These are phyloP conservation scores for Chrysoporthe cubensis DNA, from an alignment of 2,329 filamentous ascomycete genomes.

Conservation along the genomic window DNA sequence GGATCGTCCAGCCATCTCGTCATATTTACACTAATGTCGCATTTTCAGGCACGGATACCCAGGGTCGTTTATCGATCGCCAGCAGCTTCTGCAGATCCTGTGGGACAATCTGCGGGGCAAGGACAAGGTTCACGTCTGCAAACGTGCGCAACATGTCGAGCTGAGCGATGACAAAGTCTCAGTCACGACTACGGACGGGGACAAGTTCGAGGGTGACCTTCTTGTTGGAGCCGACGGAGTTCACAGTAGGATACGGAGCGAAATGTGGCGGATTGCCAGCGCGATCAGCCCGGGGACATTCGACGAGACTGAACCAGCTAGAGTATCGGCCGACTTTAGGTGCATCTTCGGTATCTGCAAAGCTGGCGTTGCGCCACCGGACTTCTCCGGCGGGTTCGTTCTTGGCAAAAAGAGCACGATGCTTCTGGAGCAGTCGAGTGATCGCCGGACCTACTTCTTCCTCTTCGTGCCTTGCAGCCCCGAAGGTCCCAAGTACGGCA, in stretches of 20 bases:
- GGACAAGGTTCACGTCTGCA: slow-evolving; percentile 37
- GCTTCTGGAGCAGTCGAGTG: slow-evolving; percentile 24
- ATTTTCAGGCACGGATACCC: slow-evolving; percentile 37
- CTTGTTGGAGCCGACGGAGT: slow-evolving; percentile 30
- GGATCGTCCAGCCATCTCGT: no score
- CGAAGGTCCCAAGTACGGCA: slow-evolving; percentile 24
- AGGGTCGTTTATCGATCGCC: slow-evolving; percentile 42
- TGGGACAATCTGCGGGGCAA: slow-evolving; percentile 41
- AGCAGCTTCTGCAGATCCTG: slow-evolving; percentile 39
- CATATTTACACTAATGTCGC: no score
- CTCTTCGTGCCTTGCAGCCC: slow-evolving; percentile 14
- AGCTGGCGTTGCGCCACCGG: no score
- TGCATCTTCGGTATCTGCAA: slow-evolving; percentile 32
- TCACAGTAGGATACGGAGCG: slow-evolving; percentile 21
- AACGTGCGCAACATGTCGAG: slow-evolving; percentile 37
- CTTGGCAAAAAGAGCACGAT: not conserved
- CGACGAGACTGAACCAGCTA: slow-evolving; percentile 1
- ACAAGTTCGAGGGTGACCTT: slow-evolving; percentile 27
- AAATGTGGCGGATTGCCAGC: slow-evolving; percentile 31
- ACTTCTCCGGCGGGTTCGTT: no score
- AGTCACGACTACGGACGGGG: slow-evolving; percentile 25
- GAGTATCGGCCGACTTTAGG: slow-evolving; percentile 17
- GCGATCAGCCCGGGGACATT: slow-evolving; percentile 6
- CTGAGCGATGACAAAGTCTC: not conserved
- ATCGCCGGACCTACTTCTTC: slow-evolving; percentile 33